Percentiles rank a stretch among this genome's conserved stretches.
Conservation (phyloP, 2,329 filamentous ascomycete genomes). For the Coleophoma cylindrospora region DNA sequence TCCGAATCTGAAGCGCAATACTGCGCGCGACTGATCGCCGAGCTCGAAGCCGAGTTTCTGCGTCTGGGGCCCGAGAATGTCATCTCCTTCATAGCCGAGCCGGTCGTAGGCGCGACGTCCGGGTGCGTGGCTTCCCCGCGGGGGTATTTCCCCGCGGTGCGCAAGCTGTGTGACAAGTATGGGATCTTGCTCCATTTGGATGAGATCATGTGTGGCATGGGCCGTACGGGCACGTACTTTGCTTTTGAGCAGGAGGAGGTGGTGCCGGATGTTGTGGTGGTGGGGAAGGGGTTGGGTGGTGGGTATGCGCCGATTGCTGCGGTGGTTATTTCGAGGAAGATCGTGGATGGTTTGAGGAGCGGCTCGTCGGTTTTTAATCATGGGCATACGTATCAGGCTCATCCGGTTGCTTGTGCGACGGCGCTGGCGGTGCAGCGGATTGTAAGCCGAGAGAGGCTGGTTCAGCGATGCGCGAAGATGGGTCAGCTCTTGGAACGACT, state of each 20-base stretch:
- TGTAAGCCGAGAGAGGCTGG: conserved; percentile 47
- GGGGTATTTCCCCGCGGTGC: conserved; percentile 63
- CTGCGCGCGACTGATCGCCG: conserved; percentile 46
- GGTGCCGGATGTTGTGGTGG: conserved; percentile 55
- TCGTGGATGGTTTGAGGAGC: conserved; percentile 33
- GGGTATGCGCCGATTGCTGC: conserved; percentile 57
- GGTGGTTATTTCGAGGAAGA: conserved; percentile 42
- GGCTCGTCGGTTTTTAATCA: conserved; percentile 8
- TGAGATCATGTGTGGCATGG: conserved; percentile 58
- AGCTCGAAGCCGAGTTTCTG: conserved; percentile 56
- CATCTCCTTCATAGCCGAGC: conserved; percentile 59
- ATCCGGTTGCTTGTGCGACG: conserved; percentile 50
- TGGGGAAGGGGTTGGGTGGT: conserved; percentile 60
- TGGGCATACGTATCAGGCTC: conserved; percentile 48
- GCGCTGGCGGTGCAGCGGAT: conserved; percentile 56
- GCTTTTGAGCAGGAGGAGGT: conserved; percentile 45
- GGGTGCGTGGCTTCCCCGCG: conserved; percentile 59
- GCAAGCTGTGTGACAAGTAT: conserved; percentile 60
- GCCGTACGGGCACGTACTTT: conserved; percentile 43
- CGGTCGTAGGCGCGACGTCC: conserved; percentile 60
- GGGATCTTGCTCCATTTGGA: conserved; percentile 69
- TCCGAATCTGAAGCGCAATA: conserved; percentile 47
- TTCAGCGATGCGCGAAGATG: conserved; percentile 48
- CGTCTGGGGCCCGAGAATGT: conserved; percentile 53
- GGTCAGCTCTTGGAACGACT: conserved; percentile 39